Conservation (phyloP, 2,329 filamentous ascomycete genomes). For the Helotiales sp. region DNA sequence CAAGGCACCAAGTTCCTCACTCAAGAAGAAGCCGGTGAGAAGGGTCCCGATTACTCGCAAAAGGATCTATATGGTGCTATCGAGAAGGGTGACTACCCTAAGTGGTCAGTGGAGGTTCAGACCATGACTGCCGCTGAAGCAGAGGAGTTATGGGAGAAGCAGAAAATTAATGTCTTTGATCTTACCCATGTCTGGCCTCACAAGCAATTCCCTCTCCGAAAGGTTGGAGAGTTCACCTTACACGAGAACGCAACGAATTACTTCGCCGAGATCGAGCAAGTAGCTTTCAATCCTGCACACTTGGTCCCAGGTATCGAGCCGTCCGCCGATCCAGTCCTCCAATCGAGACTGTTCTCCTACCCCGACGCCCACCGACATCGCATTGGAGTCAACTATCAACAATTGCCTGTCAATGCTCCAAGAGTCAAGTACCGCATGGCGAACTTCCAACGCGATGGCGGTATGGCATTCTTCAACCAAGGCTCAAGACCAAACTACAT, state of each 20-base stretch:
- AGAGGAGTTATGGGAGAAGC: conserved; percentile 44
- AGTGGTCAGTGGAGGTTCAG: conserved; percentile 56
- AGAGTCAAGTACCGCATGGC: conserved; percentile 36
- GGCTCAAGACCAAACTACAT: conserved; percentile 46
- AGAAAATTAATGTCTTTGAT: conserved; percentile 52
- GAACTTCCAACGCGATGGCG: conserved; percentile 40
- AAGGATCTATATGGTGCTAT: conserved; percentile 56
- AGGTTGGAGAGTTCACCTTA: conserved; percentile 48
- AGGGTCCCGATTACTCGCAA: conserved; percentile 49
- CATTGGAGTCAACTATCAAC: conserved; percentile 57
- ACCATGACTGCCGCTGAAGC: conserved; percentile 51
- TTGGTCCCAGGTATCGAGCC: conserved; percentile 66
- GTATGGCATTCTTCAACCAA: conserved; percentile 46
- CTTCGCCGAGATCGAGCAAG: conserved; percentile 67
- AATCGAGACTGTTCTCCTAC: conserved; percentile 69
- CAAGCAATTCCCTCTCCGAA: conserved; percentile 45
- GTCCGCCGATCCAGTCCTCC: conserved; percentile 67
- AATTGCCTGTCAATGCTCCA: conserved; percentile 47
- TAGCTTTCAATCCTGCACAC: conserved; percentile 66
- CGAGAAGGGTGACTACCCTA: conserved; percentile 50
- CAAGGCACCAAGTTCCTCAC: conserved; percentile 53
- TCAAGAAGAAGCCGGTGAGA: conserved; percentile 45
- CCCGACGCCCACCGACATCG: conserved; percentile 61
- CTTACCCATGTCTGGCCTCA: conserved; percentile 56
- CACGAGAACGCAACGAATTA: conserved; percentile 55